These are phyloP conservation scores for Talaromyces nanjingensis DNA, from an alignment of 495 filamentous ascomycete species.

Conservation along the genomic window DNA sequence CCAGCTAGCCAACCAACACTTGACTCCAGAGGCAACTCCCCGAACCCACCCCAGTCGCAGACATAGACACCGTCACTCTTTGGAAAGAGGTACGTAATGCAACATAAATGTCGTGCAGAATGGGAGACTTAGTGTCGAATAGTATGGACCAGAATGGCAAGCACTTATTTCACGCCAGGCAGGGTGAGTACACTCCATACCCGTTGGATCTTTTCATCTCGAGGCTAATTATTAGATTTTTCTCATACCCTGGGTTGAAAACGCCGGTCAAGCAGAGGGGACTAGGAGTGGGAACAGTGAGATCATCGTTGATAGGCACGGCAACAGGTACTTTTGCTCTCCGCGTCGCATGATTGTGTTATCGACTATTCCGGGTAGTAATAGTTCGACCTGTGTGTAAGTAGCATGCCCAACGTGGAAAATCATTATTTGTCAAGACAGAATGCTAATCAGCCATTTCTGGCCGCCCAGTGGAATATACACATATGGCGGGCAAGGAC, in stretches of 20 bases:
- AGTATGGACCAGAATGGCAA: background rate
- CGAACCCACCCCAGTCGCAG: background rate
- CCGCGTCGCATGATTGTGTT: conserved; percentile 30
- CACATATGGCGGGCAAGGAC: conserved; percentile 29
- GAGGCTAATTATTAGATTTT: conserved; percentile 19
- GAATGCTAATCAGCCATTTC: background rate
- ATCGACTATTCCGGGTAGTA: conserved; percentile 17
- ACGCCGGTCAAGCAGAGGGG: conserved; percentile 12
- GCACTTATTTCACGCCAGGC: background rate
- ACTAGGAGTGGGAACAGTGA: conserved; percentile 10
- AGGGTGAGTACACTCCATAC: background rate
- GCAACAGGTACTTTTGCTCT: conserved; percentile 20
- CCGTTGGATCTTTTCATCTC: background rate
- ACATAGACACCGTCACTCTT: background rate
- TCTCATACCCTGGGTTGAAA: conserved; percentile 26
- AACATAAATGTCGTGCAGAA: background rate
- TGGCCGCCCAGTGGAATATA: conserved; percentile 21
- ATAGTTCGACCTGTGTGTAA: conserved; percentile 24
- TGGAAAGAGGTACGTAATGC: background rate
- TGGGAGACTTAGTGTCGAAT: background rate
- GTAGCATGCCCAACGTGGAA: background rate
- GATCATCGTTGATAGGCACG: conserved; percentile 14
- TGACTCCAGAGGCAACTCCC: background rate
- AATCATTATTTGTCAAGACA: background rate
- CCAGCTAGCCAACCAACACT: background rate